Evolutionary conservation across 192 early-diverging fungal genomes (phyloP).

Genomic region (Entomortierella parvispora): DNA sequence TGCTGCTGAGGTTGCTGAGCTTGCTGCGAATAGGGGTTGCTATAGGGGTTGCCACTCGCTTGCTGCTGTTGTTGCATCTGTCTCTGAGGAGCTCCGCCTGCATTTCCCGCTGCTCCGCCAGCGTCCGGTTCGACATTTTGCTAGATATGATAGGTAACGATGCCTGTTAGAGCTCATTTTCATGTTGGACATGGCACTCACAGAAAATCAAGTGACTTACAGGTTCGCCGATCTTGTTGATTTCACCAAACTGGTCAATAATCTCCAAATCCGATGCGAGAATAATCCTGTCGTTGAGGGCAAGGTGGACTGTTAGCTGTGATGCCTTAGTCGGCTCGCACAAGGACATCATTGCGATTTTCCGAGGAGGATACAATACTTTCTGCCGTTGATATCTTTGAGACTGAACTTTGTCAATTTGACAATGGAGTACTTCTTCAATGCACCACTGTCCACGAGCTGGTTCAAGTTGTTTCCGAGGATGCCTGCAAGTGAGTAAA

Average conservation of each 20-base stretch:
- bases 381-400: constrained; percentile 61
- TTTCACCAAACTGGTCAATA: constrained; percentile 40
- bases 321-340: too few relatives aligned
- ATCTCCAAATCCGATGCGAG: constrained; percentile 60
- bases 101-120: neutral
- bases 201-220: constrained; percentile 5
- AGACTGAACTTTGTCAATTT: constrained; percentile 56
- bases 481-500: constrained; percentile 61
- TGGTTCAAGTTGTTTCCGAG: constrained; percentile 63
- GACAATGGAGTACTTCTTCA: constrained; percentile 66
- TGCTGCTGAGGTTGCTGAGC: constrained; percentile 17
- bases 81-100: constrained; percentile 5
- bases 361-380: too few relatives aligned
- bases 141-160: neutral
- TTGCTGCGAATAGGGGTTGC: constrained; percentile 26
- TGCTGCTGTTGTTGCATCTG: constrained; percentile 49
- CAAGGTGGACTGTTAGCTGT: neutral
- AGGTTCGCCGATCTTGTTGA: constrained; percentile 33
- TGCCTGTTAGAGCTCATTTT: neutral
- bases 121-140: neutral
- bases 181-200: neutral
- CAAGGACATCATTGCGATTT: too few relatives aligned
- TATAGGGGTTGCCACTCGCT: constrained; percentile 53
- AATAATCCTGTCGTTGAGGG: constrained; percentile 19
- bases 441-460: constrained; percentile 49